Evolutionary conservation across 345 rosid genomes (phyloP), one percentile per base, ranked within the genome.

Genomic region (Rhodamnia rubescens): DNA sequence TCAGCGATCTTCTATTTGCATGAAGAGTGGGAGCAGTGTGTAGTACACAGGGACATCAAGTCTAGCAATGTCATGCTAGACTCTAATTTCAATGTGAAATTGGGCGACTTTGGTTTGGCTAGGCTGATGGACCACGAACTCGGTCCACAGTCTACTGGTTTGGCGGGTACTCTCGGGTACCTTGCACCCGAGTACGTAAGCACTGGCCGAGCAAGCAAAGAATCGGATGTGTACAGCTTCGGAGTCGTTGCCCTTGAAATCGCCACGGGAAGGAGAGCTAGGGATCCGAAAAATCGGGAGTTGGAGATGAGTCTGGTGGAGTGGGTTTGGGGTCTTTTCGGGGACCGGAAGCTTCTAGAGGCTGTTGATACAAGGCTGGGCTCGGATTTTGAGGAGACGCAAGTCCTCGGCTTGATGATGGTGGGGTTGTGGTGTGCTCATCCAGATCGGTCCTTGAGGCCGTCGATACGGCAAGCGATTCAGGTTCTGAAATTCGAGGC

Each of bases 21-120:
- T 18, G 94, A 94, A 89, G 97, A 92, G 61, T 92, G 95, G 90
- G 91, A 93, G 56, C 92, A 92, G 58, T 92, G 94, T 40, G 94
- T 93, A 24, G 87, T 93, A 8, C 95, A 94, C 13, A 88, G 94
- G 36, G 95, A 93, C 80, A 87, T 95, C 64, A 95, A 93, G 81
- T 88, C 95, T 2, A 93, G 94, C 84, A 95, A 93, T 3, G 82
- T 93, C 42, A 92, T 93, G 95, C 84, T 94, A 2, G 95, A 93
- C 85, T 89, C 93, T 3, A 87, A 80, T 50, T 93, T 93, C 84
- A 90, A 89, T n/a, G 94, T 85, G 82, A 94, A 92, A 88, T 91
- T 94, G 3, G 94, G 94, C 21, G 95, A 93, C 84, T 94, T 93
- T 20, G 94, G 95, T 18, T 88, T 94, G n/a, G 96, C 96, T 12